Percentiles rank a stretch among this genome's conserved stretches.
These are phyloP conservation scores for Margaritispora aquatica DNA, from an alignment of 495 filamentous ascomycete species.

Conservation along the genomic window DNA sequence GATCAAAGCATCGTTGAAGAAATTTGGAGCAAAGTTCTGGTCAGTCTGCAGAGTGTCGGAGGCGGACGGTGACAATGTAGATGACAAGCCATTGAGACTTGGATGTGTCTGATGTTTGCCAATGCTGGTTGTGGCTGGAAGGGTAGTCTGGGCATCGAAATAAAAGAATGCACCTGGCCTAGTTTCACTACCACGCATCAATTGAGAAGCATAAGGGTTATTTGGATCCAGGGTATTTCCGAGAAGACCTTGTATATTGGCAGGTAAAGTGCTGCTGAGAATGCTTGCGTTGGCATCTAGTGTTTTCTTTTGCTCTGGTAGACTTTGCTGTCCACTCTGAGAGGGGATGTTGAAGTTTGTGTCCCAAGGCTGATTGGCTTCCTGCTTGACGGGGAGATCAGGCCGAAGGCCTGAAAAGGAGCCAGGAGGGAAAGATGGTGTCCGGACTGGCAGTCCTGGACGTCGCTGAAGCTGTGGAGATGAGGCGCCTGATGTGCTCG, in stretches of 20 bases:
- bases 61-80: conserved; percentile 9
- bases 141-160: conserved; percentile 2
- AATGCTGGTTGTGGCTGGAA: conserved; percentile 1
- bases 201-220: conserved; percentile 33
- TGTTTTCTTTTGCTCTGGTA: neutral
- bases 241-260: conserved; percentile 43
- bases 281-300: too few relatives aligned
- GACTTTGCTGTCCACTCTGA: conserved; percentile 1
- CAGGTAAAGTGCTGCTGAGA: conserved; percentile 40
- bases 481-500: conserved; percentile 5
- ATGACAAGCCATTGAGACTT: conserved; percentile 4
- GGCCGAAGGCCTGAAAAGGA: conserved; percentile 19
- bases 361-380: neutral
- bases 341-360: conserved; percentile 15
- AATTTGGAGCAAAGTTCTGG: neutral
- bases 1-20: conserved; percentile 10
- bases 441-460: neutral
- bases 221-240: conserved; percentile 35
- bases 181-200: conserved; percentile 37
- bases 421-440: conserved; percentile 23
- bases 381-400: neutral
- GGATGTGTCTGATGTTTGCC: conserved; percentile 5
- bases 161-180: conserved; percentile 1
- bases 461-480: conserved; percentile 10
- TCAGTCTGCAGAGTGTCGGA: neutral